Evolutionary conservation across 2,329 filamentous ascomycete species (phyloP).

Genomic region (Fusarium liriodendri): DNA sequence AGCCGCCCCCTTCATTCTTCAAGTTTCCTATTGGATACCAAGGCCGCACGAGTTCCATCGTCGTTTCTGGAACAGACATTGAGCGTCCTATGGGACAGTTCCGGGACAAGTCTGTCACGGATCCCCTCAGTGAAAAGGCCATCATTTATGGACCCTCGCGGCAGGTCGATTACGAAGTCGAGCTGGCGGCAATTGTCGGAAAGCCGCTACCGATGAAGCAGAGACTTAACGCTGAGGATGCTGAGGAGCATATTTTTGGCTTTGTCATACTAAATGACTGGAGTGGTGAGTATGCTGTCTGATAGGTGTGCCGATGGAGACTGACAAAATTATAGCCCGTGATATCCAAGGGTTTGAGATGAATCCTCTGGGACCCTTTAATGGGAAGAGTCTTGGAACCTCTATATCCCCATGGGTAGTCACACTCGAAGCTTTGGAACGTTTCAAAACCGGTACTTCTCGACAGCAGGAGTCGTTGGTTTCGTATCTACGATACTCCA

Average conservation of each 20-base stretch:
- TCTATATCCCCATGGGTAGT: slow-evolving; percentile 72
- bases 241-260: slow-evolving; percentile 71
- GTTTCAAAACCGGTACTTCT: slow-evolving; percentile 56
- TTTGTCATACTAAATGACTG: slow-evolving; percentile 73
- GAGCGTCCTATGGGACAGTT: slow-evolving; percentile 60
- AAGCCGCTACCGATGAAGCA: slow-evolving; percentile 52
- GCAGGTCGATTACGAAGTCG: slow-evolving; percentile 57
- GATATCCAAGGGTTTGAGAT: slow-evolving; percentile 73
- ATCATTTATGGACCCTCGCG: slow-evolving; percentile 45
- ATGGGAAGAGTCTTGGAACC: slow-evolving; percentile 70
- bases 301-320: no score
- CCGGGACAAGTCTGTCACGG: slow-evolving; percentile 28
- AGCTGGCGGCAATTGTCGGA: slow-evolving; percentile 58
- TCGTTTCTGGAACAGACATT: slow-evolving; percentile 60
- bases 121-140: not conserved
- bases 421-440: slow-evolving; percentile 68
- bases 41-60: slow-evolving; percentile 65
- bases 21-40: slow-evolving; percentile 65
- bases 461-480: slow-evolving; percentile 3
- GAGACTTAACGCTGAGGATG: slow-evolving; percentile 56
- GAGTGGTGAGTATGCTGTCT: slow-evolving; percentile 64
- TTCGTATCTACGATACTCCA: slow-evolving; percentile 49
- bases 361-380: slow-evolving; percentile 69
- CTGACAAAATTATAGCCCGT: no score
- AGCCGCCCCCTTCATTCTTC: slow-evolving; percentile 58